Evolutionary conservation across 208 protist genomes (phyloP), one percentile per base, ranked within the genome.

Genomic region (Acanthamoeba healyi): DNA sequence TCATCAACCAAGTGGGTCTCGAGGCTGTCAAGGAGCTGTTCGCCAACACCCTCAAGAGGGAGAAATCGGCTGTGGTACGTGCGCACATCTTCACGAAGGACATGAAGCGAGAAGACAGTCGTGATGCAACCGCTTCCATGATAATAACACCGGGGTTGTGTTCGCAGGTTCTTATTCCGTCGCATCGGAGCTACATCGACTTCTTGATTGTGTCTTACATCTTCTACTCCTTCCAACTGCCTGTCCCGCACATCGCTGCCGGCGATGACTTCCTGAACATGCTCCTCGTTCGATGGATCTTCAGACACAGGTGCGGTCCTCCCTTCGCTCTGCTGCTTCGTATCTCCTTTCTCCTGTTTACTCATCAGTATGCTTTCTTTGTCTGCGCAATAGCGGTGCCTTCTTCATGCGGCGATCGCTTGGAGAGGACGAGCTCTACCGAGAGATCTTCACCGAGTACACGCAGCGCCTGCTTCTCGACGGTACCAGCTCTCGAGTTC

Each of bases 231-330:
- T 54, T 92, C 58, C 51, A 95, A 26, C 54, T 97, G 5, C 92
- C 94, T 6, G 29, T 97, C 4, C 96, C 96, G 46, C 70, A 79
- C 70, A 90, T 97, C 32, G 94, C 84, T 17, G 92, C 95, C 12
- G 96, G 96, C 22, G 92, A 96, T 36, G 94, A 97, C 74, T 96
- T 96, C 63, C 70, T 97, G 72, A 95, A 95, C 38, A 79, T 94
- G 49, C 81, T 46, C 15, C 24, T 96, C 42, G 67, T 95, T 26
- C 40, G 70, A 54, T 95, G 94, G 93, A 88, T 96, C 38, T 94
- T 96, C 90, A 42, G 95, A 38, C 92, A 95, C 74, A 93, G 40
- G 93, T 51, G 32, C 4, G 10, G 17, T 19, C 7, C 26, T 3
- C 67, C 29, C n/a, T n/a, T 51, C 17, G 17, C 42, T 46, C 3